Base-by-base conservation (phyloP, 2,329 filamentous ascomycete genomes). In the Phialophora tarda region DNA sequence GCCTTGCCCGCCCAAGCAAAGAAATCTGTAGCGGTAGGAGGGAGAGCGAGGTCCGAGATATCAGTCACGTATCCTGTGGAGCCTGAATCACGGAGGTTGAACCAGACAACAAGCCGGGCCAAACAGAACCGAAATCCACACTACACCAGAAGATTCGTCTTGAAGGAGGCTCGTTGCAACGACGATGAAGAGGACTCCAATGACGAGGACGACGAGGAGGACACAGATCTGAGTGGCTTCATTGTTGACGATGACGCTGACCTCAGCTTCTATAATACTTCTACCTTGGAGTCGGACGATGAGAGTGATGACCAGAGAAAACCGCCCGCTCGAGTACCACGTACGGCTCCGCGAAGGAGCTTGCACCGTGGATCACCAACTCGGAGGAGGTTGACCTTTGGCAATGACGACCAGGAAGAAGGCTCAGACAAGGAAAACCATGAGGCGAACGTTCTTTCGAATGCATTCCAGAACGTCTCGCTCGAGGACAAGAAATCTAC, bases 401-500 rank as follows among this genome's bases (percentile, higher is more conserved):
- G 61, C n/a, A 54, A 56, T 17, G 62, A 68, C 34, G 41, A 53
- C 21, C 54, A 62, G 14, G 62, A 67, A 28, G 71, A 74, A 6
- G 71, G 73, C 23, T 70, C 70, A 14, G 69, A 69, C 55, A 72
- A 66, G 12, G 68, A 69, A n/a, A 68, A 68, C 26, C 59, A 67
- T 50, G 23, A 47, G 10, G 68, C 50, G 21, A 28, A 65, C 34
- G 30, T 21, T 17, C 63, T 70, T 5, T 48, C 51, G 8, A 62
- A 68, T 17, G 65, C 61, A 76, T 79, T 65, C 77, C 77, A 58
- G 77, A 79, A 69, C 74, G 78, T 73, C 77, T 79, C 12, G 74
- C 78, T 58, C 64, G 73, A 75, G 34, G 69, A 75, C 14, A 70
- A 74, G 64, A 68, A 71, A 23, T 50, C 65, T 51, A 41, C 65